Evolutionary conservation across 2,329 filamentous ascomycete genomes (phyloP).

Genomic region (Trichoderma breve): DNA sequence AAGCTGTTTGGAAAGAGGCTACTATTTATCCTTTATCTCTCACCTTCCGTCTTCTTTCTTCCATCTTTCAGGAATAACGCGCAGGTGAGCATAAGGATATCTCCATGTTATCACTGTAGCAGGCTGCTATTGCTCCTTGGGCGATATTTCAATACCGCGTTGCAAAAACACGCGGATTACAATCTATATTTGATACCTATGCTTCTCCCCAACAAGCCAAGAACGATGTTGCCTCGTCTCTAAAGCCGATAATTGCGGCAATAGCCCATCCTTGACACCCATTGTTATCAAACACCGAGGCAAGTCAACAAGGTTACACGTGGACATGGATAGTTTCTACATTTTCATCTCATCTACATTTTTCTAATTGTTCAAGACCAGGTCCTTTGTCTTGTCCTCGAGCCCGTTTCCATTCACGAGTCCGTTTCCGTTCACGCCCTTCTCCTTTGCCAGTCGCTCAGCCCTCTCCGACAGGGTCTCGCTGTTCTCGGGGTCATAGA

Average conservation of each 20-base stretch:
- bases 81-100: not conserved
- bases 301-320: not conserved
- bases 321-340: not conserved
- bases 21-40: not conserved
- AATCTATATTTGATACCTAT: not conserved
- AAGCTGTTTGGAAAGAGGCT: not conserved
- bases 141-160: not conserved
- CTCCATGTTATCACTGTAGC: not conserved
- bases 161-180: not conserved
- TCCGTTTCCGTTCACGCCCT: not conserved
- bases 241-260: not conserved
- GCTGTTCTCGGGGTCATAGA: slow-evolving; percentile 20
- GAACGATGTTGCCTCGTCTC: not conserved
- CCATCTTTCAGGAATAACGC: not conserved
- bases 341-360: no score
- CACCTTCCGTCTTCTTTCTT: not conserved
- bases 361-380: slow-evolving; percentile 16
- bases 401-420: not conserved
- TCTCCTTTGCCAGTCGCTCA: slow-evolving; percentile 6
- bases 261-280: not conserved
- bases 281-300: not conserved
- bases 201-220: not conserved
- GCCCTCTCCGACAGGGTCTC: slow-evolving; percentile 10
- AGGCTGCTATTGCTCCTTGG: not conserved
- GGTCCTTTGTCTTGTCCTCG: not conserved